Evolutionary conservation across 2,329 filamentous ascomycete species (phyloP).

Genomic region (Talaromyces atroroseus): DNA sequence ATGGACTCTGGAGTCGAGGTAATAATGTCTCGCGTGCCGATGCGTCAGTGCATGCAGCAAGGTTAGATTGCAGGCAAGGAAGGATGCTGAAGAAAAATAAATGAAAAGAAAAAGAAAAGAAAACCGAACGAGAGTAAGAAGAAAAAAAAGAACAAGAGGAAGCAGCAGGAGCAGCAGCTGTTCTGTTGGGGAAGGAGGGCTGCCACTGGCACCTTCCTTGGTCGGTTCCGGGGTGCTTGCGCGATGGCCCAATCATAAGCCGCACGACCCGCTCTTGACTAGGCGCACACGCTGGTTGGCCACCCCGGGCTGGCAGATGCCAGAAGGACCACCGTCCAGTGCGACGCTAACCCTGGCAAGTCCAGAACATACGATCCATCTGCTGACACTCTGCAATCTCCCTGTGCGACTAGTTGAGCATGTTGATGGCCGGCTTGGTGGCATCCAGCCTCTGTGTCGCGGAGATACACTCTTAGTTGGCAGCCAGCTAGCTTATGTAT

Average conservation of each 20-base stretch:
- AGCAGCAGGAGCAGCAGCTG: too few species aligned
- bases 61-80: background rate
- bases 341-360: background rate
- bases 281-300: background rate
- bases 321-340: background rate
- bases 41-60: background rate
- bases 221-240: background rate
- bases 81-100: background rate
- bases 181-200: background rate
- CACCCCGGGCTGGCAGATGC: background rate
- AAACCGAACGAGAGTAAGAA: background rate
- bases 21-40: background rate
- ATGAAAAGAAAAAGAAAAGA: background rate
- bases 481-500: background rate
- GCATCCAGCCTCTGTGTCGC: background rate
- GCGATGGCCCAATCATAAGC: background rate
- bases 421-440: too few species aligned
- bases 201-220: background rate
- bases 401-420: too few species aligned
- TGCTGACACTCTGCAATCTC: too few species aligned
- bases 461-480: background rate
- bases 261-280: background rate
- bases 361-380: background rate
- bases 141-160: too few species aligned
- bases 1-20: background rate